Base-by-base conservation (phyloP, 106 monocot species). In the Allium sativum region DNA sequence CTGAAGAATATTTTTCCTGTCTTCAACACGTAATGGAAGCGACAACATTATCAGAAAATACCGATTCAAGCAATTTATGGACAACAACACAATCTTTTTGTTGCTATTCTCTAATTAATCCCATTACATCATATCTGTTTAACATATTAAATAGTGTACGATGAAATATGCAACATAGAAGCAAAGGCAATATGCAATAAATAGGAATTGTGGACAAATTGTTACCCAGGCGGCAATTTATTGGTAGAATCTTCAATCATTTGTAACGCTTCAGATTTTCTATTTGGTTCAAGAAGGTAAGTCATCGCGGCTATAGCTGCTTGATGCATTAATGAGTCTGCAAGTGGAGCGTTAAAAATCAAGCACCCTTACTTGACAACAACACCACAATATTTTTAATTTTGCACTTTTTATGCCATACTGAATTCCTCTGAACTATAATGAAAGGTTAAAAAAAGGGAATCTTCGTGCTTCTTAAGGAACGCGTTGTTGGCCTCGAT, bases 301-400 rank as follows among this genome's bases (percentile, higher is more conserved):
- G 76, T 70, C 94, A 95, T 95, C 66, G 90, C 90, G 52, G 94
- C 90, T 59, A 59, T 79, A 53, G 90, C 94, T 63, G 79, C 90
- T 75, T 90, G 79, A 75, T 95, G 94, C 79, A 79, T 73, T 71
- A 95, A 84, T 12, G 90, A 95, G 84, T 70, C 94, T 95, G 71
- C 56, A 48, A 56, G 16, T 55, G n/a, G 11, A 70, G 40, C 40
- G 50, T 50, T 13, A 8, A 47, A 47, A 64, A 12, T 22, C 22
- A 0, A 48, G 31, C 50, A 22, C 13, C 56, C 42, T 52, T 7
- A 52, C 47, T 47, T 0, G 9, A 59, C 16, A 46, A 56, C 62
- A 15, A 71, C 16, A 9, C 31, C n/a, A n/a, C n/a, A n/a, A n/a
- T n/a, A n/a, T n/a, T n/a, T n/a, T n/a, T n/a, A n/a, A n/a, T n/a